These are phyloP conservation scores for Diaporthe eres DNA, from an alignment of 2,329 filamentous ascomycete genomes.

Conservation along the genomic window DNA sequence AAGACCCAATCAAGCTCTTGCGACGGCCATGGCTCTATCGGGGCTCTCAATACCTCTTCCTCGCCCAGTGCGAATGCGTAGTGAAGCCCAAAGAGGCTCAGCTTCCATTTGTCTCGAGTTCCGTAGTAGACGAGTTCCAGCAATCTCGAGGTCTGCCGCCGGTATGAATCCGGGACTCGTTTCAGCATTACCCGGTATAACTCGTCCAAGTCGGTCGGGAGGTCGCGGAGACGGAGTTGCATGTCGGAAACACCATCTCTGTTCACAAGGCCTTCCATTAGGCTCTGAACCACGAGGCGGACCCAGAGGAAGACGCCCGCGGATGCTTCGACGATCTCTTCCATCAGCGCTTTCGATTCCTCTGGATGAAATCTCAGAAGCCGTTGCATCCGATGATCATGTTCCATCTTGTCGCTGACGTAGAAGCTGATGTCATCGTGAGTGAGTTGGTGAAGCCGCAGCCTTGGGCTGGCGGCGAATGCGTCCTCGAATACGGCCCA, in stretches of 20 bases:
- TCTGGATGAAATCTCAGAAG: background rate
- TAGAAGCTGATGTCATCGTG: conserved; percentile 16
- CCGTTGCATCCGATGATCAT: background rate
- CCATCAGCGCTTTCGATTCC: background rate
- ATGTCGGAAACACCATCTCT: conserved; percentile 2
- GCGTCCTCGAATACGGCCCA: conserved; percentile 13
- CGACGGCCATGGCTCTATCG: background rate
- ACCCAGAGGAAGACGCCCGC: conserved; percentile 21
- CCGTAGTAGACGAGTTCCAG: conserved; percentile 7
- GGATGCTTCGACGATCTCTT: conserved; percentile 11
- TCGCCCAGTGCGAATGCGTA: background rate
- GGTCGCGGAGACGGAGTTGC: background rate
- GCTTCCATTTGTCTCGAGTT: conserved; percentile 10
- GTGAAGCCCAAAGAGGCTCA: conserved; percentile 9
- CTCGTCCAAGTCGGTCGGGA: conserved; percentile 17
- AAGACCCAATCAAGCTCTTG: background rate
- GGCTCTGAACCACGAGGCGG: conserved; percentile 4
- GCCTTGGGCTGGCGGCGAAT: background rate
- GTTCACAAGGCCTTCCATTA: background rate
- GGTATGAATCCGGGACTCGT: background rate
- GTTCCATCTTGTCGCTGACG: background rate
- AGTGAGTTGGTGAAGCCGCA: conserved; percentile 3
- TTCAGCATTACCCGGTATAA: conserved; percentile 2
- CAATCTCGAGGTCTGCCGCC: conserved; percentile 1
- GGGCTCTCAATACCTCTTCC: background rate